Evolutionary conservation across 352 stramenopile species (phyloP).

Genomic region (Phytophthora idaei): DNA sequence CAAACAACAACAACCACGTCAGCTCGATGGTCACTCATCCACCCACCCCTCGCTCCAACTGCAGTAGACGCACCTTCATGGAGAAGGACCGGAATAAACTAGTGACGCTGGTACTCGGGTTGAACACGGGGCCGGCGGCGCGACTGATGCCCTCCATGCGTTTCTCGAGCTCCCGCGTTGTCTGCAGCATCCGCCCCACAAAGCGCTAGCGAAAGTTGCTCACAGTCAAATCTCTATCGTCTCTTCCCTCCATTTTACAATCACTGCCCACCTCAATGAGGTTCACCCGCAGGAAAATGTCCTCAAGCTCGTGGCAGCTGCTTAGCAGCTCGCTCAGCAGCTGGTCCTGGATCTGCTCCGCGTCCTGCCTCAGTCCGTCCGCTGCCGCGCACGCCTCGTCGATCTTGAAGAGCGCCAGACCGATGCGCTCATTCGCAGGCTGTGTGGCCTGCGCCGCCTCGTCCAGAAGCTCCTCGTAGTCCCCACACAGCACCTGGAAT

Average conservation of each 20-base stretch:
- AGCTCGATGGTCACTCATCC: constrained; percentile 1
- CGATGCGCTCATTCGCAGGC: constrained; percentile 71
- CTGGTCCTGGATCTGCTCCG: constrained; percentile 49
- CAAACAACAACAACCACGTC: background rate
- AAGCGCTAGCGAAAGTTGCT: constrained; percentile 48
- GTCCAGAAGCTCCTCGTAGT: constrained; percentile 79
- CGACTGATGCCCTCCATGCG: constrained; percentile 60
- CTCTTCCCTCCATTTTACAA: background rate
- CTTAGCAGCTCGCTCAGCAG: constrained; percentile 60
- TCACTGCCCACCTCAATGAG: constrained; percentile 62
- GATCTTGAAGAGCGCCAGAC: constrained; percentile 82
- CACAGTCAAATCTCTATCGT: constrained; percentile 1
- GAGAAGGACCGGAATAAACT: constrained; percentile 65
- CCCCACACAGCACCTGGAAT: constrained; percentile 60
- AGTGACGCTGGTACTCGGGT: constrained; percentile 58
- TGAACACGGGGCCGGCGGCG: constrained; percentile 65
- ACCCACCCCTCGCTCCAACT: background rate
- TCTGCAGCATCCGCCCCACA: constrained; percentile 56
- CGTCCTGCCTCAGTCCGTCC: constrained; percentile 58
- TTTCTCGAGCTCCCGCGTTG: constrained; percentile 69
- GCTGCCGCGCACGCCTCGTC: constrained; percentile 67
- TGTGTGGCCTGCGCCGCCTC: constrained; percentile 61
- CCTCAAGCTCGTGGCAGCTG: constrained; percentile 79
- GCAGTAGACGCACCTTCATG: constrained; percentile 52
- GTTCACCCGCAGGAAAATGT: constrained; percentile 78